Evolutionary conservation across 495 filamentous ascomycete genomes (phyloP).

Genomic region (Stereocaulon alpinum): DNA sequence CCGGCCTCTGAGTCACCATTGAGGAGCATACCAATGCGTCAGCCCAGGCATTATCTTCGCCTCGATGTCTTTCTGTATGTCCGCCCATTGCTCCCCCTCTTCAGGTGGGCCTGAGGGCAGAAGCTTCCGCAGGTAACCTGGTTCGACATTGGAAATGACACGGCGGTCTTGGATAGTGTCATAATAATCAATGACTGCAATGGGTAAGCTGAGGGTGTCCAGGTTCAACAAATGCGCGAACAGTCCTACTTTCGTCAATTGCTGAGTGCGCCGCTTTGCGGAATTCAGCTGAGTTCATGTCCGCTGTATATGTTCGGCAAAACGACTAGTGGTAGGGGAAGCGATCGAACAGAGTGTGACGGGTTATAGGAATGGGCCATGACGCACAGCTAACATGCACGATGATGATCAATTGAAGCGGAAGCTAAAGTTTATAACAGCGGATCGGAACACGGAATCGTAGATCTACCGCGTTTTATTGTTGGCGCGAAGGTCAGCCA

Average conservation of each 20-base stretch:
- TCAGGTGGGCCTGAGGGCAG: conserved; percentile 65
- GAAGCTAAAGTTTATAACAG: too few species aligned
- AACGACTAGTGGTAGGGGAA: not conserved
- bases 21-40: conserved; percentile 66
- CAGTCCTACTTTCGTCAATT: conserved; percentile 68
- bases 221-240: not conserved
- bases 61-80: conserved; percentile 80
- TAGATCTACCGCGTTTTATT: too few species aligned
- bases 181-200: conserved; percentile 70
- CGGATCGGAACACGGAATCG: too few species aligned
- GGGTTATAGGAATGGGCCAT: too few species aligned
- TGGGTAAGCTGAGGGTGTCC: not conserved
- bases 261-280: conserved; percentile 68
- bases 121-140: conserved; percentile 75
- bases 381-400: too few species aligned
- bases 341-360: too few species aligned
- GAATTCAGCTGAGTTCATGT: conserved; percentile 80
- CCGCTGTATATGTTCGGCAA: not conserved
- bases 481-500: too few species aligned
- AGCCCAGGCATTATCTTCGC: conserved; percentile 84
- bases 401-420: too few species aligned
- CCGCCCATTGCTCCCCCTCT: conserved; percentile 64
- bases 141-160: conserved; percentile 69
- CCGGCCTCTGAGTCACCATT: too few species aligned
- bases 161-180: conserved; percentile 58